Evolutionary conservation across 176 grass and related monocot species (phyloP), one percentile per base, ranked within the genome.

Genomic region (Phoenix roebelenii): DNA sequence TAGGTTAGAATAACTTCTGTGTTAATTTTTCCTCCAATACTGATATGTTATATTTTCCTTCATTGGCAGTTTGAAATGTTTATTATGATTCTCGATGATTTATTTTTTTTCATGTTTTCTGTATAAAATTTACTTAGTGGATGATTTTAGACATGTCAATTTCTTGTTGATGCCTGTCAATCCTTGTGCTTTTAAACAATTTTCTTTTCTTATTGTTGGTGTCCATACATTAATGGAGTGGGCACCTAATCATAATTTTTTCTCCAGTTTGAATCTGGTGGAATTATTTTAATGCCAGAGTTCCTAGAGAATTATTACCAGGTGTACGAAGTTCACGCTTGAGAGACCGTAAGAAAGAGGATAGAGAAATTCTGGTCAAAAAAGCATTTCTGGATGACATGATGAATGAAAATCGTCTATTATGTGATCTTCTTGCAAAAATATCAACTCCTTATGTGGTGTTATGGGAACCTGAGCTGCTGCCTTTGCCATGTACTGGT

Each of bases 261-360:
- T 69, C 57, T 68, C 29, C 65, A 77, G 66, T 68, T 77, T 77
- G 68, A 84, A 81, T 88, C 49, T 85, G 64, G 54, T 82, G 71
- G 67, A 52, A 68, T 76, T 23, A 52, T 81, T 94, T 73, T 76
- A 67, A 72, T 90, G 79, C 62, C 87, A 98, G 93, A 77, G 63
- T 76, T n/a, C 87, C 87, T 1, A 74, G 73, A 64, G 81, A 90
- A 78, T 28, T 98, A 70, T 71, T 92, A 20, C 74, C 55, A 70
- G 93, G 84, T 66, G 66, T 74, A 23, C 80, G 93, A 61, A 98
- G 73, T 69, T 98, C 93, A 73, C 81, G 93, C 10, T 67, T 85
- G 51, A 85, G 87, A 71, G 82, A 98, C 63, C 87, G 93, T 30
- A 92, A 65, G 78, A 98, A 88, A 77, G 93, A 98, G 85, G 93